Evolutionary conservation across 208 protist genomes (phyloP).

Genomic region (Borovskyia barvae): DNA sequence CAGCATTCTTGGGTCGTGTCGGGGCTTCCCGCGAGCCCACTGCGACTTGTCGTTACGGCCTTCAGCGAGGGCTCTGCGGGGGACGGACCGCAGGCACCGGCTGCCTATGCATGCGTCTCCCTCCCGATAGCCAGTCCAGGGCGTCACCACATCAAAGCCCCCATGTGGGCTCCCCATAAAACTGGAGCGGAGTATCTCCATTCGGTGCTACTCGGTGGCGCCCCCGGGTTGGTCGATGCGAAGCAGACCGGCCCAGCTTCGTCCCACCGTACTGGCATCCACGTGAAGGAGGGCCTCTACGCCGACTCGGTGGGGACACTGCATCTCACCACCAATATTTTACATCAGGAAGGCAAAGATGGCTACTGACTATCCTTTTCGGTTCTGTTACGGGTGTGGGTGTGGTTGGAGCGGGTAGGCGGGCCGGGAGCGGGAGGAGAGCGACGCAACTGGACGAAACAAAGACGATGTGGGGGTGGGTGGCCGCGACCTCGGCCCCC

Average conservation of each 20-base stretch:
- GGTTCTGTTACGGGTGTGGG: too few species aligned
- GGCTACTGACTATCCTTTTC: too few species aligned
- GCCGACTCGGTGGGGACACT: conserved; percentile 46
- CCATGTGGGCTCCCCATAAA: conserved; percentile 57
- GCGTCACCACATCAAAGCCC: conserved; percentile 29
- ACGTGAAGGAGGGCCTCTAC: conserved; percentile 40
- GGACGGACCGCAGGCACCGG: conserved; percentile 47
- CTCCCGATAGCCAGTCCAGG: conserved; percentile 51
- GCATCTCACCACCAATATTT: conserved; percentile 44
- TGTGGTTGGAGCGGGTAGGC: too few species aligned
- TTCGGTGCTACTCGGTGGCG: conserved; percentile 54
- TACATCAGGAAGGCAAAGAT: conserved; percentile 30
- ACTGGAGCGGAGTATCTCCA: conserved; percentile 64
- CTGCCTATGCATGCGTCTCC: conserved; percentile 57
- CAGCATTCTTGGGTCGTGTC: conserved; percentile 40
- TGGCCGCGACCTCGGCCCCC: neutral
- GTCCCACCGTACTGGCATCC: conserved; percentile 29
- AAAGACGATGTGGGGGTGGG: neutral
- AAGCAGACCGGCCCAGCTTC: conserved; percentile 29
- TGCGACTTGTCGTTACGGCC: conserved; percentile 55
- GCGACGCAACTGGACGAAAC: too few species aligned
- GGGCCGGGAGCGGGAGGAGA: too few species aligned
- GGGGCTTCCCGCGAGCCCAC: conserved; percentile 22
- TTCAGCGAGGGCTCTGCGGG: conserved; percentile 47
- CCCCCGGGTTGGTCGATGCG: conserved; percentile 51